Evolutionary conservation across 176 grass and related monocot species (phyloP), one percentile per base, ranked within the genome.

Genomic region (Puccinellia tenuiflora): DNA sequence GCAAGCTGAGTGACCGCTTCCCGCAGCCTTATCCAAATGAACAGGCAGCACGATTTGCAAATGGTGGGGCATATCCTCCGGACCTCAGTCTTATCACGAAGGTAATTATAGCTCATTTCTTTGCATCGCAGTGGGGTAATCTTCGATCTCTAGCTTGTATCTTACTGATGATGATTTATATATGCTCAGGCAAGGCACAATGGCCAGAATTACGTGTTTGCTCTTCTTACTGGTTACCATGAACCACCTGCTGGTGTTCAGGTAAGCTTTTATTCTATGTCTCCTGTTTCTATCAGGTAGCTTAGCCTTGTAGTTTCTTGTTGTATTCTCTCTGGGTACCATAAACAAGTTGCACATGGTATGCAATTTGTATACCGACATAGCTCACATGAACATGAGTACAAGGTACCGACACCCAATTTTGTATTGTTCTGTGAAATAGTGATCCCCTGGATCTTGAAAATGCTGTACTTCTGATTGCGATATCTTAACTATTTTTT

Each of bases 31-130:
- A 99, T 83, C 5, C 89, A 53, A 99, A 99, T 18, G 96, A 99
- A 79, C 96, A 99, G 80, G 96, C 96, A 74, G 96, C 96, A 33
- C 86, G 96, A 35, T 99, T 99, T 85, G 91, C 87, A 83, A 99
- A 99, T 81, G 96, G 96, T 70, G 96, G 96, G 39, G 96, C 96
- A 73, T 99, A 99, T 73, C 96, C 96, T 9, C 96, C 93, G 11
- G 96, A 99, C 56, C 93, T 99, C 46, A 99, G 96, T 81, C 90
- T 96, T 40, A 94, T 99, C 69, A 99, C 93, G 13, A 99, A 99
- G 96, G 96, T 99, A 88, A 61, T 53, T 22, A 15, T 50, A 46
- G 0, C 8, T 37, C 16, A 59, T 53, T 33, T 38, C 54, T 79
- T 85, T 84, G 71, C 21, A 35, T 42, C 16, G 46, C 29, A 48